These are phyloP conservation scores for Pestalotiopsis sp. DNA, from an alignment of 2,329 filamentous ascomycete genomes.

Conservation along the genomic window DNA sequence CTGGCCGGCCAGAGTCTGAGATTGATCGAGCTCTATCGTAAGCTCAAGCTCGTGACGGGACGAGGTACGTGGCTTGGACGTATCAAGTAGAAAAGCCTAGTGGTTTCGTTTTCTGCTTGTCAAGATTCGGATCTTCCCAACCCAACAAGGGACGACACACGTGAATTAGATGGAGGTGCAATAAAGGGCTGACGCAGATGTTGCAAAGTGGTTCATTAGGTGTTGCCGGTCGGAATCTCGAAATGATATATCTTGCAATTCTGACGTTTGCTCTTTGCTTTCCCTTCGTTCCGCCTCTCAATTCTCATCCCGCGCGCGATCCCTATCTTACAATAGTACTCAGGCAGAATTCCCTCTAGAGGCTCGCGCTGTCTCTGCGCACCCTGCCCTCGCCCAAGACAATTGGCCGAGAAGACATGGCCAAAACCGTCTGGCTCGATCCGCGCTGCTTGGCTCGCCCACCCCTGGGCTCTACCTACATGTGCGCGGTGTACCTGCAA, in stretches of 20 bases:
- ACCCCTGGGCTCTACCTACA: constrained; percentile 19
- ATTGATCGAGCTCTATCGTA: constrained; percentile 10
- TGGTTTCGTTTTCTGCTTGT: constrained; percentile 6
- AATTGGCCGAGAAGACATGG: constrained; percentile 14
- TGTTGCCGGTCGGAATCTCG: background rate
- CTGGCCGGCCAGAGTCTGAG: constrained; percentile 13
- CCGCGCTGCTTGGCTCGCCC: background rate
- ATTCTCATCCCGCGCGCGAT: background rate
- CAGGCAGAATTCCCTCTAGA: constrained; percentile 11
- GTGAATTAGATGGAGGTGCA: constrained; percentile 1
- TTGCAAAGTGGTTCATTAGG: background rate
- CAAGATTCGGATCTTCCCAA: constrained; percentile 1
- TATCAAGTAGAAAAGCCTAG: constrained; percentile 10
- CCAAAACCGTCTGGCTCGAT: constrained; percentile 5
- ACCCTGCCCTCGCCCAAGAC: constrained; percentile 7
- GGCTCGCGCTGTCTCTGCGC: constrained; percentile 6
- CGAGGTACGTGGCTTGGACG: background rate
- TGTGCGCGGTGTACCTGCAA: background rate
- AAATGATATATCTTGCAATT: constrained; percentile 11
- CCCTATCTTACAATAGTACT: background rate
- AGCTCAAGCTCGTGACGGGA: constrained; percentile 12
- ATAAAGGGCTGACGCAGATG: constrained; percentile 2
- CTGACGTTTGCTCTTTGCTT: background rate
- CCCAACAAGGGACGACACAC: constrained; percentile 7
- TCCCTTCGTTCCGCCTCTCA: constrained; percentile 2